phyloP scores from a whole-genome alignment of 208 protist genomes.

The Trypanosoma mega region DNA sequence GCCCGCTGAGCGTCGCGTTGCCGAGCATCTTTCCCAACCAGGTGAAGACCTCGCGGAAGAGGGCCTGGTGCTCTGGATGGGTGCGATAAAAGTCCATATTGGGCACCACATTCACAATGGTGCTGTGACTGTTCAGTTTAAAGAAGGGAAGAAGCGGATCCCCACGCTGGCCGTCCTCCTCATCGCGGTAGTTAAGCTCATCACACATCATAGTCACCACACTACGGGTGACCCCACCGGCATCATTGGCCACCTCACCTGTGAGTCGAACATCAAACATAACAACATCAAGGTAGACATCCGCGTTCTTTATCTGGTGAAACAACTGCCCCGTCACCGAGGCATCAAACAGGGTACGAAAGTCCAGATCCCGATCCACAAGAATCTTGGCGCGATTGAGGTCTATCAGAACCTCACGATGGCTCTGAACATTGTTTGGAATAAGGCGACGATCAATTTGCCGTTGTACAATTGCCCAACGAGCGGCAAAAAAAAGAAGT shows the following conservation, averaged over 20 bases:
- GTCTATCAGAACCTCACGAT: constrained; percentile 52
- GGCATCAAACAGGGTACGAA: constrained; percentile 14
- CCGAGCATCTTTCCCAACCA: constrained; percentile 89
- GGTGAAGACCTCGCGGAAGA: constrained; percentile 31
- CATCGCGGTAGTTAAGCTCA: constrained; percentile 71
- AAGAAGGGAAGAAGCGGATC: constrained; percentile 83
- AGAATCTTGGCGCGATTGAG: constrained; percentile 42
- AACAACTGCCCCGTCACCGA: constrained; percentile 73
- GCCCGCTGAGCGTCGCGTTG: constrained; percentile 82
- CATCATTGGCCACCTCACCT: constrained; percentile 65
- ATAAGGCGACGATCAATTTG: constrained; percentile 52
- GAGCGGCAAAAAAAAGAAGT: constrained; percentile 70
- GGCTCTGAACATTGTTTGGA: constrained; percentile 28
- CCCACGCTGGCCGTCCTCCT: constrained; percentile 38
- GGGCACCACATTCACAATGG: constrained; percentile 76
- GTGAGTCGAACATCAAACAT: constrained; percentile 81
- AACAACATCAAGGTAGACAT: constrained; percentile 66
- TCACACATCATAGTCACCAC: constrained; percentile 85
- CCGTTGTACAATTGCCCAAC: constrained; percentile 78
- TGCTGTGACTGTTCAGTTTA: constrained; percentile 76
- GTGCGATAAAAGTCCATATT: constrained; percentile 67
- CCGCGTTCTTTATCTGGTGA: constrained; percentile 50
- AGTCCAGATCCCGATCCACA: constrained; percentile 29
- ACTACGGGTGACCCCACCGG: constrained; percentile 81
- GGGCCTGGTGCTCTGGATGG: constrained; percentile 43